Evolutionary conservation across 2,329 filamentous ascomycete genomes (phyloP).

Genomic region (Ophiostoma montium): DNA sequence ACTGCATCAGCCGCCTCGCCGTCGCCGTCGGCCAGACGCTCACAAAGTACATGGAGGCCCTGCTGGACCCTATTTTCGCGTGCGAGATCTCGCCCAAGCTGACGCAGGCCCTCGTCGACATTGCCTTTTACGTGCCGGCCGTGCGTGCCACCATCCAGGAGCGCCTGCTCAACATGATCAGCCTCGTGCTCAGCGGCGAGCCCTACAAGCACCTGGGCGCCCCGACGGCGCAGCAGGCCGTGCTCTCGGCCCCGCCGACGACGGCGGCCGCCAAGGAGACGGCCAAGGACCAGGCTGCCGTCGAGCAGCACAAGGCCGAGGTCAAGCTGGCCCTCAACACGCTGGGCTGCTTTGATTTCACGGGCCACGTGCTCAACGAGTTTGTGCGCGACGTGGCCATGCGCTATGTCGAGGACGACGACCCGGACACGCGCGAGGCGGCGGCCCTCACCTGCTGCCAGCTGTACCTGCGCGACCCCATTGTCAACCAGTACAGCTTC

Average conservation of each 20-base stretch:
- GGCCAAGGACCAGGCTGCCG: constrained; percentile 67
- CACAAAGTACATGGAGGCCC: constrained; percentile 94
- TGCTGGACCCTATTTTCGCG: constrained; percentile 91
- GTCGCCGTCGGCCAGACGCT: constrained; percentile 91
- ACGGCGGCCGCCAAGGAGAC: constrained; percentile 55
- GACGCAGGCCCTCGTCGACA: constrained; percentile 90
- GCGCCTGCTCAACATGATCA: constrained; percentile 84
- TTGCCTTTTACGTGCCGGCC: constrained; percentile 96
- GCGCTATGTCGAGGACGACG: constrained; percentile 94
- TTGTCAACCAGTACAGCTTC: constrained; percentile 93
- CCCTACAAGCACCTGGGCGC: constrained; percentile 87
- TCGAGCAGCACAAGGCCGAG: constrained; percentile 69
- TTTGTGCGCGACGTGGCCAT: constrained; percentile 97
- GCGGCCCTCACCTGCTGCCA: constrained; percentile 96
- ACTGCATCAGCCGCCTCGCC: constrained; percentile 93
- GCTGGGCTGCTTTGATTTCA: constrained; percentile 94
- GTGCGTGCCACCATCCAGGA: constrained; percentile 90
- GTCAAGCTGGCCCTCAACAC: constrained; percentile 90
- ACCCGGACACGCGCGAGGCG: constrained; percentile 82
- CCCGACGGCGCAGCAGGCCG: constrained; percentile 27
- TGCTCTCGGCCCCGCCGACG: constrained; percentile 1
- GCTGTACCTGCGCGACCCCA: constrained; percentile 89
- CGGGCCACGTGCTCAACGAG: constrained; percentile 84
- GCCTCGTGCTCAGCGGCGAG: constrained; percentile 80
- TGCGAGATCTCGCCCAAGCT: constrained; percentile 89